A percentile compares a stretch with the other conserved stretches of the same genome.
Evolutionary conservation across 768 basidiomycete species (phyloP).

Genomic region (Trametopsis cervina): DNA sequence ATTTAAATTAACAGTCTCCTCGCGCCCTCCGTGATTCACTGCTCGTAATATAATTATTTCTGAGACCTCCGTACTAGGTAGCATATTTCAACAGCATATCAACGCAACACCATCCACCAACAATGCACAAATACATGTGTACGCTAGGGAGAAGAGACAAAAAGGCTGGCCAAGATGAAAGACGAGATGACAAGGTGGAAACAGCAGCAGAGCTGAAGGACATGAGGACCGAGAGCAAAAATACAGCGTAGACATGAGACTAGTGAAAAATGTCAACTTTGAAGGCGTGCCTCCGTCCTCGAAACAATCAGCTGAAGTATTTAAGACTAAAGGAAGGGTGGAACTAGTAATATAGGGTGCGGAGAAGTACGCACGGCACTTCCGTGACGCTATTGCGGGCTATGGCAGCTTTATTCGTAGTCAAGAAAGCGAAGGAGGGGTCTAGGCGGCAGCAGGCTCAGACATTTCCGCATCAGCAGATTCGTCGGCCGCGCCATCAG

Average conservation of each 20-base stretch:
- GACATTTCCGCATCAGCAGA: constrained; percentile 25
- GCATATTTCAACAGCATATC: background rate
- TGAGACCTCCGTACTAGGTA: background rate
- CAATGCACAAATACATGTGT: constrained; percentile 6
- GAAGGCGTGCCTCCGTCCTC: too few species aligned
- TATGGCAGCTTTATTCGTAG: background rate
- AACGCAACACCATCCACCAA: background rate
- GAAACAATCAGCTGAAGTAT: background rate
- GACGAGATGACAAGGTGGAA: too few species aligned
- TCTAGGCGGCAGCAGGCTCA: too few species aligned
- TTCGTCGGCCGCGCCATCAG: constrained; percentile 18
- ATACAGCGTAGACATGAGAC: background rate
- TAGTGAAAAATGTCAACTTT: too few species aligned
- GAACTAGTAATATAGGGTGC: background rate
- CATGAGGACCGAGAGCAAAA: too few species aligned
- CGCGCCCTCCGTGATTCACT: background rate
- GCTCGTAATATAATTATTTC: background rate
- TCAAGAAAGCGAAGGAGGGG: background rate
- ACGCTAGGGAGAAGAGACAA: constrained; percentile 4
- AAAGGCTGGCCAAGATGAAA: constrained; percentile 12
- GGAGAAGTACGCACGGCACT: background rate
- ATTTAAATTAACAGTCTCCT: too few species aligned
- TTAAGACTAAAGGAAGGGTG: background rate
- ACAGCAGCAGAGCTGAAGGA: too few species aligned
- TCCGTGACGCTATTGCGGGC: background rate